Evolutionary conservation across 2,329 filamentous ascomycete genomes (phyloP).

Genomic region (Aspergillus sp.): DNA sequence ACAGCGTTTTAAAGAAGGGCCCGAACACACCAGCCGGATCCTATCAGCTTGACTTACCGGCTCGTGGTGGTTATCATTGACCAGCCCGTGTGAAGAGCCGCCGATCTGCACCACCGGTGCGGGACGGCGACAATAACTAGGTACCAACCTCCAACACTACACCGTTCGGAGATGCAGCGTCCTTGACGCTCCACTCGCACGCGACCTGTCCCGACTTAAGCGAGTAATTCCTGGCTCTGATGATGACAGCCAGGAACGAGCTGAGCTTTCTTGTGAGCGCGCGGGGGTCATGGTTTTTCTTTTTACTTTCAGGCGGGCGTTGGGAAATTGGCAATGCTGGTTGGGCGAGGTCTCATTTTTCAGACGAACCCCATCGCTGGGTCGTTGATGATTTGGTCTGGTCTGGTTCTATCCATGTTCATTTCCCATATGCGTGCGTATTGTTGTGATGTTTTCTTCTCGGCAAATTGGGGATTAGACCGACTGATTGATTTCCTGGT

Average conservation of each 20-base stretch:
- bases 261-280: constrained; percentile 36
- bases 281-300: neutral
- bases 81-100: constrained; percentile 2
- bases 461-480: neutral
- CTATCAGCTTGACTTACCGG: neutral
- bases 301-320: neutral
- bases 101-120: neutral
- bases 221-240: constrained; percentile 31
- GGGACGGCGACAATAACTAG: too few relatives aligned
- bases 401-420: too few relatives aligned
- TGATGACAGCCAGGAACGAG: constrained; percentile 42
- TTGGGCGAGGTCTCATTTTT: too few relatives aligned
- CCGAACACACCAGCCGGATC: neutral
- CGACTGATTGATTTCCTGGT: neutral
- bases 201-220: constrained; percentile 7
- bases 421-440: neutral
- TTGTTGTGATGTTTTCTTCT: neutral
- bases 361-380: neutral
- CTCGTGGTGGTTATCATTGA: constrained; percentile 38
- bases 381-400: neutral
- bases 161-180: constrained; percentile 1
- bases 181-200: neutral
- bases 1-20: constrained; percentile 6
- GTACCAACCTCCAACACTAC: neutral
- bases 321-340: neutral